These are phyloP conservation scores for Setaria italica DNA, from an alignment of 202 grass and related monocot species.

Conservation along the genomic window DNA sequence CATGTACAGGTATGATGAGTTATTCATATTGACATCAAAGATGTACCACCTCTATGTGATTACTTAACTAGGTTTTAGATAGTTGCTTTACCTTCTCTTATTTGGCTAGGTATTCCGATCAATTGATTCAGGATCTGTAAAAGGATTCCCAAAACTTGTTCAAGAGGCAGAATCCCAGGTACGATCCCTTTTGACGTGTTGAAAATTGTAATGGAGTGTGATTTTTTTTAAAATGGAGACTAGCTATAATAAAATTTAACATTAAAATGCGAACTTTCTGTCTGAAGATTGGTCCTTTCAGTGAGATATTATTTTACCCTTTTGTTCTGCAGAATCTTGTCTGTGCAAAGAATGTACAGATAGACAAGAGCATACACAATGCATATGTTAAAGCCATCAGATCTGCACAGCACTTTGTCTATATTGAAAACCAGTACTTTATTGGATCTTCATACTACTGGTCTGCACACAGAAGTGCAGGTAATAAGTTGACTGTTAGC, in stretches of 20 bases:
- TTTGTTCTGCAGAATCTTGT: slow-evolving; percentile 81
- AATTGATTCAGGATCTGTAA: slow-evolving; percentile 96
- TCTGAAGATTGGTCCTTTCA: slow-evolving; percentile 18
- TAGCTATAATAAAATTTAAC: neutral
- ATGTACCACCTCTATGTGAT: neutral
- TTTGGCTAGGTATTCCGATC: slow-evolving; percentile 76
- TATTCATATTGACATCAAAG: slow-evolving; percentile 8
- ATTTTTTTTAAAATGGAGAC: neutral
- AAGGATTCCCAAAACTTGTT: slow-evolving; percentile 91
- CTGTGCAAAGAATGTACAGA: slow-evolving; percentile 92
- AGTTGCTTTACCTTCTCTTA: slow-evolving; percentile 35
- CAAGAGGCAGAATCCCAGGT: slow-evolving; percentile 96
- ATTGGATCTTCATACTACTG: slow-evolving; percentile 92
- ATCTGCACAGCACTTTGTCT: slow-evolving; percentile 91
- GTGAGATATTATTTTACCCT: slow-evolving; percentile 15
- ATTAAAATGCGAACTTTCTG: slow-evolving; percentile 19
- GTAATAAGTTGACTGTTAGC: slow-evolving; percentile 48
- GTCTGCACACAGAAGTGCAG: slow-evolving; percentile 90
- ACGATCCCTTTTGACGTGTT: neutral
- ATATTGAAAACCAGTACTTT: slow-evolving; percentile 99
- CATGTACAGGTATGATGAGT: slow-evolving; percentile 75
- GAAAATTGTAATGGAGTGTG: neutral
- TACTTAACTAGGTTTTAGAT: slow-evolving; percentile 16
- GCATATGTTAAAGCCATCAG: slow-evolving; percentile 95
- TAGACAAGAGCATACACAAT: slow-evolving; percentile 95